Evolutionary conservation across 176 grass and related monocot genomes (phyloP), one percentile per base, ranked within the genome.

Genomic region (Paspalum notatum): DNA sequence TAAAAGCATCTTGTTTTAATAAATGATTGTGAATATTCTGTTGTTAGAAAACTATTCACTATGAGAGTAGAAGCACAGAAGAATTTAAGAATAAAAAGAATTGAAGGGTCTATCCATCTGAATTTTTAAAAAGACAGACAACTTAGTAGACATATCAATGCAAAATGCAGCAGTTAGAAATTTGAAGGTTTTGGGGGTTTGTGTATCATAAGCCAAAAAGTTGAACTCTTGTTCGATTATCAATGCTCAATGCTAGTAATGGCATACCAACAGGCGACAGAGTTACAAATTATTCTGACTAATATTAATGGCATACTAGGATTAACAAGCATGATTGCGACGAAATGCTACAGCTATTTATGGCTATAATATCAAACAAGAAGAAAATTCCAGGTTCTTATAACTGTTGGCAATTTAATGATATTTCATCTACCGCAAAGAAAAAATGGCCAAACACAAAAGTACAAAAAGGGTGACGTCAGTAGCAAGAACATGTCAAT

Each of bases 381-480:
- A 25, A 59, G 57, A 11, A 59, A 1, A 11, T 10, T 58, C 8
- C 45, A 27, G 44, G 45, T 8, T 56, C 22, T 26, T 80, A 69
- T 44, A 46, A 45, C 40, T 20, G 12, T 24, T 9, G 1, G 15
- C 12, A 1, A 27, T 69, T 80, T 46, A 69, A 9, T 46, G 18
- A 11, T 17, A 32, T 25, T 56, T 43, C 50, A 56, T 80, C 62
- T 44, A 62, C 41, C 20, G 24, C 8, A 44, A 1, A 55, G 62
- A 68, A 55, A 65, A 80, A 68, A 25, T n/a, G 49, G 49, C 5
- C 14, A 56, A 68, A 68, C 14, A 26, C 40, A 41, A 43, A 67
- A 80, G 49, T 67, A 43, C 32, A 54, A 10, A 41, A 79, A 43
- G 38, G 3, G 38, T 78, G 60, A 43, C 38, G 16, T 68, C 11